Conservation (phyloP, 1,284 basidiomycete species). For the Amylostereum areolatum region DNA sequence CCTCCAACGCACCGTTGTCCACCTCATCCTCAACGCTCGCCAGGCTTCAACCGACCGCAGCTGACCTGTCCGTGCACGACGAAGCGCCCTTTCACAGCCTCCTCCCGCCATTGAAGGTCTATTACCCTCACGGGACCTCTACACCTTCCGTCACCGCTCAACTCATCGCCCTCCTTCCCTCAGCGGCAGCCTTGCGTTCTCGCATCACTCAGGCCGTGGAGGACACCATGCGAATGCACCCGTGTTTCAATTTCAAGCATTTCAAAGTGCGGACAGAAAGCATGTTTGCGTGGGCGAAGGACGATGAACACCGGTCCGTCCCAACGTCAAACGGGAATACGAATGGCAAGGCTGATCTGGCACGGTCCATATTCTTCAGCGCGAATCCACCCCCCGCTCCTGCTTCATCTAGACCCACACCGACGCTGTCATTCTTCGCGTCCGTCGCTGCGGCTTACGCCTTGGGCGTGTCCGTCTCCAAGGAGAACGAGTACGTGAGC, state of each 20-base stretch:
- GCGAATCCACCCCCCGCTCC: slow-evolving; percentile 10
- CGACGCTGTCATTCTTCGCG: slow-evolving; percentile 55
- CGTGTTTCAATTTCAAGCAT: slow-evolving; percentile 45
- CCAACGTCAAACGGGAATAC: neutral
- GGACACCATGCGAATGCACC: slow-evolving; percentile 41
- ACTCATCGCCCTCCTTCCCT: slow-evolving; percentile 33
- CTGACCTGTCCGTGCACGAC: slow-evolving; percentile 21
- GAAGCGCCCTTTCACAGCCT: slow-evolving; percentile 7
- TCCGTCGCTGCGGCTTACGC: slow-evolving; percentile 49
- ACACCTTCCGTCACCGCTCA: slow-evolving; percentile 18
- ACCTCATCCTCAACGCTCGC: slow-evolving; percentile 24
- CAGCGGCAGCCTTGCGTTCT: slow-evolving; percentile 29
- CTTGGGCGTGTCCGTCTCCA: slow-evolving; percentile 40
- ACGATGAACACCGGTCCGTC: slow-evolving; percentile 7
- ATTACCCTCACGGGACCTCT: slow-evolving; percentile 14
- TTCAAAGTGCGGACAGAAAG: slow-evolving; percentile 39
- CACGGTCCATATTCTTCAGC: slow-evolving; percentile 32
- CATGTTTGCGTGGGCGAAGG: slow-evolving; percentile 36
- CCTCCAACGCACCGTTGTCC: neutral
- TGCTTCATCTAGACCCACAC: slow-evolving; percentile 19
- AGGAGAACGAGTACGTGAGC: slow-evolving; percentile 15
- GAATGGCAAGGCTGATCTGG: slow-evolving; percentile 23
- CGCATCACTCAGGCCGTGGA: slow-evolving; percentile 33
- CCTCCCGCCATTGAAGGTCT: slow-evolving; percentile 10
- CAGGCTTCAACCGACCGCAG: slow-evolving; percentile 40